phyloP scores from a whole-genome alignment of 2,329 filamentous ascomycete species.

The Sporothrix brunneoviolacea region DNA sequence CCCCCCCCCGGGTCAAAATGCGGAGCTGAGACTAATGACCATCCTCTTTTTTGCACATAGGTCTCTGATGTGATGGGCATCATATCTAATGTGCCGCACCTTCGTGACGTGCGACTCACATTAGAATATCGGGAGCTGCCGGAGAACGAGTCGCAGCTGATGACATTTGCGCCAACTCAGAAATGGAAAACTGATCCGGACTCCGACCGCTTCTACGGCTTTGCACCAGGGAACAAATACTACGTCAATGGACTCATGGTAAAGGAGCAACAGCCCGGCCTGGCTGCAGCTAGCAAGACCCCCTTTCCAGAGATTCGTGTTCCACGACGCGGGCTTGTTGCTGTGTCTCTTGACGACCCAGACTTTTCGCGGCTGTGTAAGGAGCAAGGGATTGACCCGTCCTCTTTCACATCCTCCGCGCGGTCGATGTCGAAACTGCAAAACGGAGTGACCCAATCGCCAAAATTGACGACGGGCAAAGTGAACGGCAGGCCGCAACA shows the following conservation, averaged over 20 bases:
- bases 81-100: conserved; percentile 51
- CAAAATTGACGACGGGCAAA: not conserved
- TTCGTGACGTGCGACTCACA: conserved; percentile 47
- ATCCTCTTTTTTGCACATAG: conserved; percentile 30
- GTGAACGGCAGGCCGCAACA: not conserved
- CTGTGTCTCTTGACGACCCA: conserved; percentile 49
- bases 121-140: conserved; percentile 55
- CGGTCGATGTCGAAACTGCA: conserved; percentile 34
- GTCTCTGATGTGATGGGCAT: conserved; percentile 56
- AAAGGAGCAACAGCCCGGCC: conserved; percentile 43
- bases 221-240: conserved; percentile 51
- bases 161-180: conserved; percentile 34
- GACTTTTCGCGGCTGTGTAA: conserved; percentile 49
- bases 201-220: conserved; percentile 42
- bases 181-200: conserved; percentile 58
- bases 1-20: no score
- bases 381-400: conserved; percentile 50
- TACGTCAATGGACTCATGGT: conserved; percentile 51
- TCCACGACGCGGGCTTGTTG: conserved; percentile 47
- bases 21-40: not conserved
- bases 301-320: conserved; percentile 50
- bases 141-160: conserved; percentile 40
- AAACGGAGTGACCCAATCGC: conserved; percentile 36
- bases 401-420: conserved; percentile 36
- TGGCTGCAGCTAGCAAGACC: conserved; percentile 42